These are phyloP conservation scores for Grifola frondosa DNA, from an alignment of 1,284 basidiomycete genomes.

Conservation along the genomic window DNA sequence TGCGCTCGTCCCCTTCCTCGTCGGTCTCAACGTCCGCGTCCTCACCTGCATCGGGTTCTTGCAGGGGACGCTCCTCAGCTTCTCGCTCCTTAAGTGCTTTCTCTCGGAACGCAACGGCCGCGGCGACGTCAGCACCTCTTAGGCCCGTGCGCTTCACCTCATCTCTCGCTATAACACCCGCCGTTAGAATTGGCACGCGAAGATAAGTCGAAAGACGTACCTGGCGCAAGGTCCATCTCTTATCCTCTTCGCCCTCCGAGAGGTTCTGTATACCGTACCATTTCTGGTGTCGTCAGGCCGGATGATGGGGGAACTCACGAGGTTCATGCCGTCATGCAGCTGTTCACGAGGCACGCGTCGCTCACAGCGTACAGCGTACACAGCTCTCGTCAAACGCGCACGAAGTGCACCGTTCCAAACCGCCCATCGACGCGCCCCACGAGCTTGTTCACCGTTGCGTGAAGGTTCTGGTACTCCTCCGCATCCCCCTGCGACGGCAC, in stretches of 20 bases:
- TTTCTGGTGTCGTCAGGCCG: conserved; percentile 50
- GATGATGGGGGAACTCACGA: no score
- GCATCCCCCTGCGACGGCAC: no score
- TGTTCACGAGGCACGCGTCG: no score
- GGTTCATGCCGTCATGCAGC: no score
- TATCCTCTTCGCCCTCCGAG: conserved; percentile 90
- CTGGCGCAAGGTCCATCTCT: conserved; percentile 63
- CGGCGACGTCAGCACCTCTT: conserved; percentile 67
- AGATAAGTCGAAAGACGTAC: conserved; percentile 13
- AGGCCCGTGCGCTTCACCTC: conserved; percentile 81
- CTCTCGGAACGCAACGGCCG: conserved; percentile 82
- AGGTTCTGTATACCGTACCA: conserved; percentile 73
- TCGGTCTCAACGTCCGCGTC: conserved; percentile 29
- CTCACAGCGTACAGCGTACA: no score
- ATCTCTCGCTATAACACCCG: conserved; percentile 68
- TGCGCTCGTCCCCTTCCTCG: conserved; percentile 41
- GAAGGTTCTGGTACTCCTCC: no score
- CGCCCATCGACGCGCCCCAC: no score
- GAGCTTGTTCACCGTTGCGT: no score
- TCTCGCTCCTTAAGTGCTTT: conserved; percentile 63
- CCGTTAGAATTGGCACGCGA: not conserved
- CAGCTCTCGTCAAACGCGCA: no score
- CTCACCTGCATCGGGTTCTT: conserved; percentile 14
- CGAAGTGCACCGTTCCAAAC: no score
- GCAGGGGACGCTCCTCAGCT: conserved; percentile 13